Conservation (phyloP, 1,139 yeast genomes). For the Pneumocystis oryctolagi region DNA sequence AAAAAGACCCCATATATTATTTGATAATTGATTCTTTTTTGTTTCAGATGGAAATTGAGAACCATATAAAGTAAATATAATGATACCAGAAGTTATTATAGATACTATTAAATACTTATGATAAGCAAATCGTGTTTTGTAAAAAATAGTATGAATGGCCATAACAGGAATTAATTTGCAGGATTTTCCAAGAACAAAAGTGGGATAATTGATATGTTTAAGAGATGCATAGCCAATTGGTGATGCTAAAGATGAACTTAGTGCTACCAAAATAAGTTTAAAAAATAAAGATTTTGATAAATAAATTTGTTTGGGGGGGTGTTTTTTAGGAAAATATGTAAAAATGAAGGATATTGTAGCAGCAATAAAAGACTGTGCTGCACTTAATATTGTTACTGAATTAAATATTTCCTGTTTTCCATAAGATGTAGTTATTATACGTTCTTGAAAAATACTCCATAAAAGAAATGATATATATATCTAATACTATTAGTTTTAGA, state of each 20-base stretch:
- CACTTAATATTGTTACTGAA: background rate
- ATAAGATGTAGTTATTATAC: constrained; percentile 66
- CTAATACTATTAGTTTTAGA: background rate
- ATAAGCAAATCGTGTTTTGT: constrained; percentile 54
- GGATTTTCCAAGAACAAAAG: constrained; percentile 74
- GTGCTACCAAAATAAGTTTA: constrained; percentile 47
- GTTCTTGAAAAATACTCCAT: constrained; percentile 87
- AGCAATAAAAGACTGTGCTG: constrained; percentile 14
- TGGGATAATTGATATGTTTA: constrained; percentile 70
- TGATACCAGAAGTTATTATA: constrained; percentile 67
- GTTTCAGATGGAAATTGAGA: constrained; percentile 22
- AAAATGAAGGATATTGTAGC: constrained; percentile 45
- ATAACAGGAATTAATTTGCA: constrained; percentile 89
- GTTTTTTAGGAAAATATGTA: constrained; percentile 61
- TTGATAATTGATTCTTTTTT: constrained; percentile 1
- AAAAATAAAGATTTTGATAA: constrained; percentile 23
- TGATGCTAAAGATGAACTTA: constrained; percentile 66
- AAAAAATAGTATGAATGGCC: constrained; percentile 62
- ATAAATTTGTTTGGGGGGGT: constrained; percentile 16
- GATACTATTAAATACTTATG: constrained; percentile 67
- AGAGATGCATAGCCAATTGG: constrained; percentile 68
- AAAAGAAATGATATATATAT: constrained; percentile 1
- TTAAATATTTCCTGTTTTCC: constrained; percentile 27
- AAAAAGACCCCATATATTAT: constrained; percentile 38
- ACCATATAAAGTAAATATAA: constrained; percentile 49